Percentiles rank a stretch among this genome's conserved stretches.
These are phyloP conservation scores for Ophiocordyceps camponoti-leonardi DNA, from an alignment of 2,329 filamentous ascomycete genomes.

Conservation along the genomic window DNA sequence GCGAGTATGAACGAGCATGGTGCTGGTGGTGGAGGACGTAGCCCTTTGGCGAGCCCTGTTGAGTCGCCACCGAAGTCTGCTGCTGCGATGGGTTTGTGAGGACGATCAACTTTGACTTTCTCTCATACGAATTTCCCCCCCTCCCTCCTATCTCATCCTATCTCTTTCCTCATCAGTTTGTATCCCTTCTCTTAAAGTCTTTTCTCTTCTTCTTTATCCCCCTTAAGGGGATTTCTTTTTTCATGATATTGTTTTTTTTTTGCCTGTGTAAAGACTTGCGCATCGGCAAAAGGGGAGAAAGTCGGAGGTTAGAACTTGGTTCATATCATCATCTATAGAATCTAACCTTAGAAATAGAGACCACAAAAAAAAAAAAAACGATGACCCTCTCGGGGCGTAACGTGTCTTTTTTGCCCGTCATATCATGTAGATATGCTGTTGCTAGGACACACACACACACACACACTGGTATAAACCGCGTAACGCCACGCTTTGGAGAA, in stretches of 20 bases:
- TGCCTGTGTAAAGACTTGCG: background rate
- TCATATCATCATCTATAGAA: background rate
- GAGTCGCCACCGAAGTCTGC: background rate
- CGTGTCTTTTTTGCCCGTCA: background rate
- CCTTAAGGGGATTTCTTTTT: no score
- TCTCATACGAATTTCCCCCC: no score
- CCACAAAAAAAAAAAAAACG: background rate
- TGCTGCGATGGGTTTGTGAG: background rate
- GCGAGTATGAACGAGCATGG: background rate
- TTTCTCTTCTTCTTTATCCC: no score
- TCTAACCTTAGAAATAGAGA: background rate
- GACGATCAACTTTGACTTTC: background rate
- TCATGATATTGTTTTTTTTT: no score
- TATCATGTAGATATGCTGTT: background rate
- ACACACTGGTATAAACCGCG: slow-evolving; percentile 1
- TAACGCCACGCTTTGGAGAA: slow-evolving; percentile 7
- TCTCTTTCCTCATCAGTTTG: no score
- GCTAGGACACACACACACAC: no score
- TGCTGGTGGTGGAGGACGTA: background rate
- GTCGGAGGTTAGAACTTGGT: background rate
- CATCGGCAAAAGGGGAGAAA: slow-evolving; percentile 10
- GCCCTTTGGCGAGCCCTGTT: background rate
- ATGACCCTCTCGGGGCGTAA: no score
- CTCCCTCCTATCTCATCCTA: no score
- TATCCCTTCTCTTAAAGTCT: no score